These are phyloP conservation scores for Chaetoceros muelleri DNA, from an alignment of 108 stramenopile species.

Conservation along the genomic window DNA sequence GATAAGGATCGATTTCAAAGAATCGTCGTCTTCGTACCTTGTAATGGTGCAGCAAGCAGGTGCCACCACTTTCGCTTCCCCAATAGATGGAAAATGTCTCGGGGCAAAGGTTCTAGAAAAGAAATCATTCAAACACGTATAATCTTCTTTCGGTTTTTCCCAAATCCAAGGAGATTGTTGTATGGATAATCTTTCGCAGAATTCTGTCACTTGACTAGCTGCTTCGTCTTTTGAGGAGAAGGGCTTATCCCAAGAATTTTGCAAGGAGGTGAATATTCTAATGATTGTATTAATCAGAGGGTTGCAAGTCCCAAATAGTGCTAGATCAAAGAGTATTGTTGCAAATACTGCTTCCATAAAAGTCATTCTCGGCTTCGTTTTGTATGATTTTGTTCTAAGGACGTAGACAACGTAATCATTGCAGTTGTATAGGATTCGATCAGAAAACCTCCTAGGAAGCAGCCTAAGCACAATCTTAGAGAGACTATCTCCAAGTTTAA, in stretches of 20 bases:
- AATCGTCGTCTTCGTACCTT: slow-evolving; percentile 10
- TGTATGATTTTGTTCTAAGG: slow-evolving; percentile 4
- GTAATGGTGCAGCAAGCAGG: slow-evolving; percentile 26
- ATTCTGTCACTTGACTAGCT: slow-evolving; percentile 9
- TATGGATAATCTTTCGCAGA: slow-evolving; percentile 19
- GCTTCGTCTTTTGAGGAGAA: slow-evolving; percentile 13
- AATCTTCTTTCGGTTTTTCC: slow-evolving; percentile 12
- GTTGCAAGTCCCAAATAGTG: slow-evolving; percentile 29
- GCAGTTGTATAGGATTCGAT: slow-evolving; percentile 14
- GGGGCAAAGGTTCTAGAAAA: slow-evolving; percentile 25
- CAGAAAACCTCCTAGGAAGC: slow-evolving; percentile 18
- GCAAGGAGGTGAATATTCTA: slow-evolving; percentile 20
- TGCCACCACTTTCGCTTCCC: slow-evolving; percentile 10
- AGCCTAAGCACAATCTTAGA: slow-evolving; percentile 11
- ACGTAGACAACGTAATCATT: slow-evolving; percentile 15
- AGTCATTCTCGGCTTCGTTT: slow-evolving; percentile 28
- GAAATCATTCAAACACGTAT: slow-evolving; percentile 30
- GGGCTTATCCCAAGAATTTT: slow-evolving; percentile 30
- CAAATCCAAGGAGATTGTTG: slow-evolving; percentile 29
- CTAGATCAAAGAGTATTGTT: slow-evolving; percentile 31
- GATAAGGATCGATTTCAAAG: slow-evolving; percentile 19
- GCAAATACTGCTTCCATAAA: slow-evolving; percentile 34
- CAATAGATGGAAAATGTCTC: slow-evolving; percentile 10
- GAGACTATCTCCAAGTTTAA: slow-evolving; percentile 11
- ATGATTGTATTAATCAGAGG: slow-evolving; percentile 24